Evolutionary conservation across 2,329 filamentous ascomycete species (phyloP).

Genomic region (Fusarium sp.): DNA sequence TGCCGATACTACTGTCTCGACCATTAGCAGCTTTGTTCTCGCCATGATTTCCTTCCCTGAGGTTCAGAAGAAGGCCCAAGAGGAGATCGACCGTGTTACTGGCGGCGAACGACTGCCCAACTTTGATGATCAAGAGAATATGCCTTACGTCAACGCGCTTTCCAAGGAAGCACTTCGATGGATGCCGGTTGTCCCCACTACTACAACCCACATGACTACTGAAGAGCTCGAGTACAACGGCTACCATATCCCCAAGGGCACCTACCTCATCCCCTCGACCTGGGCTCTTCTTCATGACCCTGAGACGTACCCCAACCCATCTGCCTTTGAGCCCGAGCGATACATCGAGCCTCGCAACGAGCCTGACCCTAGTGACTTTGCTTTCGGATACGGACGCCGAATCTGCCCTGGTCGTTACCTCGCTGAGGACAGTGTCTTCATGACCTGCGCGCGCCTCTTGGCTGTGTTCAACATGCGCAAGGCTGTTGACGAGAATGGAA

Average conservation of each 20-base stretch:
- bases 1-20: slow-evolving; percentile 48
- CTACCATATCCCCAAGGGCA: slow-evolving; percentile 47
- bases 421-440: slow-evolving; percentile 49
- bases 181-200: slow-evolving; percentile 50
- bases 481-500: slow-evolving; percentile 36
- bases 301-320: slow-evolving; percentile 66
- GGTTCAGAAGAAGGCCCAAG: slow-evolving; percentile 42
- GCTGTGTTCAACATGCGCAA: slow-evolving; percentile 58
- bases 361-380: slow-evolving; percentile 47
- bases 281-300: slow-evolving; percentile 66
- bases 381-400: slow-evolving; percentile 53
- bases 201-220: slow-evolving; percentile 54
- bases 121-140: slow-evolving; percentile 42
- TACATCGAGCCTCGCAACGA: slow-evolving; percentile 48
- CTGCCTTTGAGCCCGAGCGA: slow-evolving; percentile 50
- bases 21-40: slow-evolving; percentile 43
- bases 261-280: slow-evolving; percentile 39
- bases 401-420: slow-evolving; percentile 52
- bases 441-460: slow-evolving; percentile 56
- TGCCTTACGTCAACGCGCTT: slow-evolving; percentile 49
- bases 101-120: slow-evolving; percentile 47
- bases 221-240: slow-evolving; percentile 45
- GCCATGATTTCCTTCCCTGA: slow-evolving; percentile 43
- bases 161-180: slow-evolving; percentile 50
- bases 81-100: slow-evolving; percentile 47